Evolutionary conservation across 306 rosid species (phyloP), one percentile per base, ranked within the genome.

Genomic region (Castanospermum australe): DNA sequence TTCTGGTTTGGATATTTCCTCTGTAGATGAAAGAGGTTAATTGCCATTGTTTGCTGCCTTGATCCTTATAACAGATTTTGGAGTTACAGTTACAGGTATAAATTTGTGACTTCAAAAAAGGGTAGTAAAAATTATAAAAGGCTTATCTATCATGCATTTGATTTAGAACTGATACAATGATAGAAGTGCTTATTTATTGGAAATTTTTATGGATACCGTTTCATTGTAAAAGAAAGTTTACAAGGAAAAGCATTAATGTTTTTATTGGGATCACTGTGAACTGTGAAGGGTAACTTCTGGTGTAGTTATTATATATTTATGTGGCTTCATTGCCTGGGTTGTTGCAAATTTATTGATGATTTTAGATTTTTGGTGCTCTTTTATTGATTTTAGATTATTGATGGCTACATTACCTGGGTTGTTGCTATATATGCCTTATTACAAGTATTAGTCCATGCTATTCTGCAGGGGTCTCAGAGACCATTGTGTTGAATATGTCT

Each of bases 401-500:
- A n/a, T n/a, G n/a, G n/a, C n/a, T n/a, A n/a, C n/a, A n/a, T n/a
- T n/a, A n/a, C n/a, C n/a, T n/a, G n/a, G n/a, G 59, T 11, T 17
- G 30, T 78, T 71, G 39, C 48, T 14, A 11, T 67, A 20, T 42
- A 65, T 76, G 36, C 39, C 32, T 51, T n/a, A 12, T 48, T 51
- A 20, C 72, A 70, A 6, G 24, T 62, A 62, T 30, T 56, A 59
- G 68, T 87, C 67, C 71, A 8, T 85, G 77, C 28, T 11, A 35
- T 42, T 77, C 39, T 79, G 83, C 92, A 93, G 98, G 97, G 52
- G 98, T 69, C 78, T 92, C 98, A 0, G 97, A 90, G 84, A 91
- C 97, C 75, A 90, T 83, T 79, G 93, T 87, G 71, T 88, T 93
- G 69, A 93, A 93, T 81, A 91, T 93, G 98, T 88, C 94, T 77